Conservation (phyloP, 73 alveolate species). For the Stentor coeruleus region DNA sequence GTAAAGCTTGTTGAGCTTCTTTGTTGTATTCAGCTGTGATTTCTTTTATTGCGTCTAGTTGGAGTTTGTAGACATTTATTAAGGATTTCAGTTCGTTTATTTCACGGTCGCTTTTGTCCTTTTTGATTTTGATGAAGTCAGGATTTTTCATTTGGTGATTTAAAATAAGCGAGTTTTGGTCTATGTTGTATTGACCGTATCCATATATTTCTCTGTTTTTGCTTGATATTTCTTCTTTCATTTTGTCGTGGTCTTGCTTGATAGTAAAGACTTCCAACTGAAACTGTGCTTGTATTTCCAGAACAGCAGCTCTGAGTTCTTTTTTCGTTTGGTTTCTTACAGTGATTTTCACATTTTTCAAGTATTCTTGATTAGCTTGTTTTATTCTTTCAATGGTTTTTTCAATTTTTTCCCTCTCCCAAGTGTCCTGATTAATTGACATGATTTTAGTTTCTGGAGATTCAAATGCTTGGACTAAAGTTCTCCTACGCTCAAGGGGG, state of each 20-base stretch:
- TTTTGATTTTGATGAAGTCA: background rate
- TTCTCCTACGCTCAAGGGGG: background rate
- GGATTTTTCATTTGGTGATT: background rate
- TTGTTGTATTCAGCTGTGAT: background rate
- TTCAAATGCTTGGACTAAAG: background rate
- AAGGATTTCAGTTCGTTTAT: background rate
- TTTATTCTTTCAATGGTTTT: background rate
- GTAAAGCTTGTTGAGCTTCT: background rate
- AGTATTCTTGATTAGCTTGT: background rate
- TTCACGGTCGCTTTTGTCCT: background rate
- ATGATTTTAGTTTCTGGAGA: background rate
- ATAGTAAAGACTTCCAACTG: background rate
- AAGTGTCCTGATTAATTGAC: background rate
- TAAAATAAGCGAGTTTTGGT: background rate
- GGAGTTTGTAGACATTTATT: background rate
- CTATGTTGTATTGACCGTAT: background rate
- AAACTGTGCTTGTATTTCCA: background rate
- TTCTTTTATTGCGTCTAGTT: conserved; percentile 9
- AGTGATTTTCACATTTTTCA: background rate
- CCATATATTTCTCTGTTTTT: background rate
- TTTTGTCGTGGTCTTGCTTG: background rate
- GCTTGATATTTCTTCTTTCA: background rate
- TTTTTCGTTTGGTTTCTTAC: background rate
- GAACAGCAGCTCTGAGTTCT: conserved; percentile 1
- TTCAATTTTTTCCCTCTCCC: background rate